Base-by-base conservation (phyloP, 1,139 yeast genomes). In the Pneumocystis jirovecii region DNA sequence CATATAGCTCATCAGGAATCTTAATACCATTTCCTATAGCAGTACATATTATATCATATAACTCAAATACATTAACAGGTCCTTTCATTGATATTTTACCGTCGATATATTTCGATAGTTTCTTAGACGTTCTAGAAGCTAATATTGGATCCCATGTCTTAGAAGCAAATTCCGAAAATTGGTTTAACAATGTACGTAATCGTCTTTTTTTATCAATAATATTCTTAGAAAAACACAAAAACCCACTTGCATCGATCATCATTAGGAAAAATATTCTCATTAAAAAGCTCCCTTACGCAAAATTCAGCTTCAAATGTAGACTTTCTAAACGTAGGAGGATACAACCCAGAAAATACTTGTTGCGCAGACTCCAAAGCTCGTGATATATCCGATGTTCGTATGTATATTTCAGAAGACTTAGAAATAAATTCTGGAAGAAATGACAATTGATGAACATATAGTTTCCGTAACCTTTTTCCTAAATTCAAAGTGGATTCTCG, bases 221-320 rank as follows among this genome's bases (percentile, higher is more conserved):
- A 50, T 50, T 10, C 15, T 50, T 25, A 67, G 10, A 68, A 65
- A 6, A 70, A 65, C 57, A 66, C 69, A 12, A 65, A 62, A 44
- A 70, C 64, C 2, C 69, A 66, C 50, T 66, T 65, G 65, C 71
- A 69, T 65, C 64, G 68, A 56, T 64, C 69, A 45, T 70, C 71
- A 60, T 70, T 70, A 25, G 71, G 71, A 37, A 65, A 69, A 62
- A 70, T 62, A 66, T 70, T 69, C 61, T 70, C 71, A 44, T 70
- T 69, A 15, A 70, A 67, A 61, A 67, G 68, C 42, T 69, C 65
- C 3, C 71, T 66, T 44, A 68, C 67, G 60, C 66, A 63, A 39
- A 69, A 61, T 34, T 63, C 62, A 21, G 69, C 69, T 25, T 56
- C 40, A 37, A 69, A 64, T 4, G 64, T 65, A 1, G 63, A 60